phyloP scores from a whole-genome alignment of 2,329 filamentous ascomycete species.

The Myriangium duriaei region DNA sequence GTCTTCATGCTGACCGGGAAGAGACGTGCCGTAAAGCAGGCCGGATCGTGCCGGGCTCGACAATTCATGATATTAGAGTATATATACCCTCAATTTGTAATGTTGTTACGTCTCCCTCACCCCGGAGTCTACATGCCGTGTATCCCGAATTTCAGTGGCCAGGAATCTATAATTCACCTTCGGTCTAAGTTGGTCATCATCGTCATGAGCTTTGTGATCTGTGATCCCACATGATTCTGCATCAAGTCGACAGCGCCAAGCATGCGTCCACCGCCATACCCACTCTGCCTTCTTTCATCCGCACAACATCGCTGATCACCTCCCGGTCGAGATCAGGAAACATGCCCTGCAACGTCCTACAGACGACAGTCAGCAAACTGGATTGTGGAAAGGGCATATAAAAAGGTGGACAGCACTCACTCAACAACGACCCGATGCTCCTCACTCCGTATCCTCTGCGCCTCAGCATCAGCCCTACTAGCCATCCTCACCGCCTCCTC shows the following conservation, averaged over 20 bases:
- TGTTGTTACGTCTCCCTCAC: too few relatives aligned
- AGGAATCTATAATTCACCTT: too few relatives aligned
- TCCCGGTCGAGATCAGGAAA: conserved; percentile 91
- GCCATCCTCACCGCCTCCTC: conserved; percentile 87
- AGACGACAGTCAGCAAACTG: background rate
- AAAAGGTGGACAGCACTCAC: conserved; percentile 22
- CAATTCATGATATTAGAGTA: background rate
- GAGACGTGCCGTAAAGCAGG: too few relatives aligned
- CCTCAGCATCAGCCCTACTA: conserved; percentile 79
- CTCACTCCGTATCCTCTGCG: conserved; percentile 63
- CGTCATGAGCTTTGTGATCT: too few relatives aligned
- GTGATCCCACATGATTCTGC: too few relatives aligned
- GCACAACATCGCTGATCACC: conserved; percentile 90
- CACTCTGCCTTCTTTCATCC: conserved; percentile 73
- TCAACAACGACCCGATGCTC: conserved; percentile 90
- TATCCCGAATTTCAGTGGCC: too few relatives aligned
- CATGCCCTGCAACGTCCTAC: conserved; percentile 74
- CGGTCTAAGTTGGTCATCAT: too few relatives aligned
- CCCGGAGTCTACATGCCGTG: too few relatives aligned
- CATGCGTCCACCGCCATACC: conserved; percentile 37
- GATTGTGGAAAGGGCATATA: background rate
- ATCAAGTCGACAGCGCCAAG: conserved; percentile 29
- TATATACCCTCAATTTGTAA: conserved; percentile 14
- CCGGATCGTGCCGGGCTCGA: too few relatives aligned
- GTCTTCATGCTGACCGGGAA: too few relatives aligned